Conservation (phyloP, 179 eudicot genomes). For the Corrigiola litoralis region DNA sequence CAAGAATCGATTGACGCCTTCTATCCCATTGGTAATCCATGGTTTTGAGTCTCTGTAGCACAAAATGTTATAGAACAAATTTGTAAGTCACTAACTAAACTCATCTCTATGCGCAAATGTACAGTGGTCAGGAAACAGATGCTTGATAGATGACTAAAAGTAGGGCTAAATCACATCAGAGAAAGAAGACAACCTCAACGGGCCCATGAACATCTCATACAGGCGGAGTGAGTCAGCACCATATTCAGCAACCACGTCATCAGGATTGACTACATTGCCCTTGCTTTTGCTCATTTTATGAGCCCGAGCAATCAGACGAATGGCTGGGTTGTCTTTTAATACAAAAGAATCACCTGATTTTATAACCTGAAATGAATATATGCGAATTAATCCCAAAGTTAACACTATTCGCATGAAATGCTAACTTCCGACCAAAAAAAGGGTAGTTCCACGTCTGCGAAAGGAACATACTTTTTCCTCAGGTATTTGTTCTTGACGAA, state of each 20-base stretch:
- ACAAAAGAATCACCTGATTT: constrained; percentile 86
- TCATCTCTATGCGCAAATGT: background rate
- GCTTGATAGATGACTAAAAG: background rate
- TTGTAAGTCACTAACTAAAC: background rate
- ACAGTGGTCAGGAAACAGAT: background rate
- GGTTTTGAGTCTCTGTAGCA: constrained; percentile 71
- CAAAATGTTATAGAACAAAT: constrained; percentile 1
- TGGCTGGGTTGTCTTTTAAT: constrained; percentile 68
- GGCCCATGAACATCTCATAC: constrained; percentile 99
- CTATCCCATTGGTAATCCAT: constrained; percentile 95
- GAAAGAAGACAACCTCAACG: constrained; percentile 58
- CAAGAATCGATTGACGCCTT: constrained; percentile 93
- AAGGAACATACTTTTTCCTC: constrained; percentile 57
- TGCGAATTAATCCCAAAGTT: background rate
- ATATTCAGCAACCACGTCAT: constrained; percentile 82
- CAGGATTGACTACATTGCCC: constrained; percentile 95
- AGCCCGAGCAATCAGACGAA: constrained; percentile 74
- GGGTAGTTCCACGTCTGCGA: background rate
- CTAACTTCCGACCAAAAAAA: background rate
- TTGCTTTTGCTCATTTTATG: constrained; percentile 98
- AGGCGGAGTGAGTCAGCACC: constrained; percentile 98
- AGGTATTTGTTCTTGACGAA: constrained; percentile 62
- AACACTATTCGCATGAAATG: background rate
- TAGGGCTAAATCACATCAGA: background rate
- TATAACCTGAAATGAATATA: constrained; percentile 43